Base-by-base conservation (phyloP, 371 early-diverging fungal genomes). In the Apophysomyces variabilis region DNA sequence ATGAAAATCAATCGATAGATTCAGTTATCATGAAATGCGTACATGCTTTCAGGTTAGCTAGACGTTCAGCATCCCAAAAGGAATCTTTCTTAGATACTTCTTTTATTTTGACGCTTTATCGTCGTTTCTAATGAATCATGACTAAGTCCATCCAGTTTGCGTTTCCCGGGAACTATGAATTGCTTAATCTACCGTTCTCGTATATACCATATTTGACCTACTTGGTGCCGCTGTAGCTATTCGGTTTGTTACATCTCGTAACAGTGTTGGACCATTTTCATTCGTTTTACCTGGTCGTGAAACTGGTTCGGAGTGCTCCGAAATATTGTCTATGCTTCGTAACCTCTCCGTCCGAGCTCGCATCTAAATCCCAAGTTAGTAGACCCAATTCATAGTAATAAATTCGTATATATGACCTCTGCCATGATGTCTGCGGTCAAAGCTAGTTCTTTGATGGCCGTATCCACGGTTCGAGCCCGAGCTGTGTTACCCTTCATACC, bases 201-300 rank as follows among this genome's bases (percentile, higher is more conserved):
- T 18, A 9, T 6, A 1, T 50, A 7, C 7, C 21, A 41, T 50
- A 50, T 50, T 50, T 7, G 18, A 50, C 54, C 54, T 50, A 50
- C 54, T 18, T 50, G 16, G 54, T 50, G 5, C 21, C 21, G 54
- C 32, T 21, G 54, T 21, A 50, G 54, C 54, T 50, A 50, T 18
- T 50, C 54, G 54, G 21, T 50, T 50, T 50, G 54, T 50, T 50
- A 50, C 54, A 11, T 50, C 54, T 16, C 54, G 54, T 21, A 50
- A 26, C 21, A 50, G 54, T 16, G 9, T 50, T 50, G 54, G 54
- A 50, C 21, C 21, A 50, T 50, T 50, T 50, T 50, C 54, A 21
- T 50, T 50, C 18, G 5, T n/a, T 50, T 50, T 50, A 50, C 54
- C 54, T 50, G 54, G 9, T 50, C 21, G 16, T 50, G 54, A 21